Evolutionary conservation across 2,329 filamentous ascomycete genomes (phyloP).

Genomic region (Nannizziopsis arthrosporioides): DNA sequence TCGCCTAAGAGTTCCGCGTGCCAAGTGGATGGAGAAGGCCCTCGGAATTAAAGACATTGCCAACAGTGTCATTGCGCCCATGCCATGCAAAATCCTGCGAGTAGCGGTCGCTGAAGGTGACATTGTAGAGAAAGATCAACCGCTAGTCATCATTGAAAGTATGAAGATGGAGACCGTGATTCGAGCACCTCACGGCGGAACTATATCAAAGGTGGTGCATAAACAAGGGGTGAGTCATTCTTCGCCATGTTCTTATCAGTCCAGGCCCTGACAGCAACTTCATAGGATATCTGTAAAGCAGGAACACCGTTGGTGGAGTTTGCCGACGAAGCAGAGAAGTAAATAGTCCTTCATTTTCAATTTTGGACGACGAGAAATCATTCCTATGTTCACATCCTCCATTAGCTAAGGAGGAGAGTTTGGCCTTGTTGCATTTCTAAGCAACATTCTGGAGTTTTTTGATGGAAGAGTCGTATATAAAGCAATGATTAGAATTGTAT

Average conservation of each 20-base stretch:
- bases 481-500: too few species aligned
- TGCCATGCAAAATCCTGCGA: constrained; percentile 92
- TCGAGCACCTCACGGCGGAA: constrained; percentile 59
- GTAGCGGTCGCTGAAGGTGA: constrained; percentile 80
- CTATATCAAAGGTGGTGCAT: constrained; percentile 61
- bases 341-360: not conserved
- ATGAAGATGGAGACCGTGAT: constrained; percentile 90
- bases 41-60: constrained; percentile 67
- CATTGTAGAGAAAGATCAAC: constrained; percentile 69
- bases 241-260: constrained; percentile 2
- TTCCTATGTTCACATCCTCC: too few species aligned
- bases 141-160: constrained; percentile 79
- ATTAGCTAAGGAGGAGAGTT: not conserved
- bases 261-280: constrained; percentile 6
- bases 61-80: constrained; percentile 79
- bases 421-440: too few species aligned
- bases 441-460: too few species aligned
- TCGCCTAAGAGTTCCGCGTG: constrained; percentile 44
- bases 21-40: constrained; percentile 77
- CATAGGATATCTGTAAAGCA: constrained; percentile 63
- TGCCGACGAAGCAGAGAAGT: constrained; percentile 30
- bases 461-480: not conserved
- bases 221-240: constrained; percentile 54
- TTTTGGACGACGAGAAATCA: too few species aligned
- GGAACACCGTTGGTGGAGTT: constrained; percentile 65